Percentiles rank a stretch among this genome's conserved stretches.
These are phyloP conservation scores for Russula sp. DNA, from an alignment of 768 basidiomycete species.

Conservation along the genomic window DNA sequence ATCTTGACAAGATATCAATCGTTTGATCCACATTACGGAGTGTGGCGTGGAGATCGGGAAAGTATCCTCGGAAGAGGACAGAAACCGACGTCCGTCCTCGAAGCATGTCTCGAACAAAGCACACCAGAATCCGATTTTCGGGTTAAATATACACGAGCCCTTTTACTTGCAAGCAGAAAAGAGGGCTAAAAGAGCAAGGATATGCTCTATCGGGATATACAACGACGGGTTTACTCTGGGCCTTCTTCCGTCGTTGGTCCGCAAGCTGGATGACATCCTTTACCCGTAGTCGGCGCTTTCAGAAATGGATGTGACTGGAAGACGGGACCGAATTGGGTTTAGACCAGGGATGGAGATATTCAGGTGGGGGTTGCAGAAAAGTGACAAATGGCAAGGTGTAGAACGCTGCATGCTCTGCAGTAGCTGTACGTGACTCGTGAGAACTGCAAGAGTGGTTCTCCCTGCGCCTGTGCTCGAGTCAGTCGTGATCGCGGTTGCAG, in stretches of 20 bases:
- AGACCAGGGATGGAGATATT: constrained; percentile 45
- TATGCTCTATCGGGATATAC: constrained; percentile 50
- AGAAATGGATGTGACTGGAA: constrained; percentile 64
- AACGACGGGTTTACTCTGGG: constrained; percentile 43
- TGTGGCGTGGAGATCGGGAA: constrained; percentile 61
- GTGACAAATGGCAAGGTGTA: constrained; percentile 19
- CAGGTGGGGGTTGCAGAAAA: constrained; percentile 59
- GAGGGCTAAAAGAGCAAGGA: background rate
- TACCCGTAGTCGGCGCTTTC: constrained; percentile 62
- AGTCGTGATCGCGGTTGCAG: no score
- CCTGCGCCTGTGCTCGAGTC: no score
- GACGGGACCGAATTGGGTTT: constrained; percentile 55
- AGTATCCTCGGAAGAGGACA: constrained; percentile 77
- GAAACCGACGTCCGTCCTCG: constrained; percentile 68
- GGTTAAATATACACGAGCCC: constrained; percentile 71
- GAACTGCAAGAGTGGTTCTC: no score
- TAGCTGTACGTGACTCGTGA: no score
- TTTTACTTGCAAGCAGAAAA: constrained; percentile 37
- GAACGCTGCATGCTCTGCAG: no score
- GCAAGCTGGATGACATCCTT: constrained; percentile 57
- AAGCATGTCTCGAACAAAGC: constrained; percentile 73
- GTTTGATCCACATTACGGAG: constrained; percentile 49
- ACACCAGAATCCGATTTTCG: constrained; percentile 76
- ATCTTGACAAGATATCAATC: constrained; percentile 67
- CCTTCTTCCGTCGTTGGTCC: constrained; percentile 51